These are phyloP conservation scores for Gynandropsis gynandra DNA, from an alignment of 345 rosid genomes.

Conservation along the genomic window DNA sequence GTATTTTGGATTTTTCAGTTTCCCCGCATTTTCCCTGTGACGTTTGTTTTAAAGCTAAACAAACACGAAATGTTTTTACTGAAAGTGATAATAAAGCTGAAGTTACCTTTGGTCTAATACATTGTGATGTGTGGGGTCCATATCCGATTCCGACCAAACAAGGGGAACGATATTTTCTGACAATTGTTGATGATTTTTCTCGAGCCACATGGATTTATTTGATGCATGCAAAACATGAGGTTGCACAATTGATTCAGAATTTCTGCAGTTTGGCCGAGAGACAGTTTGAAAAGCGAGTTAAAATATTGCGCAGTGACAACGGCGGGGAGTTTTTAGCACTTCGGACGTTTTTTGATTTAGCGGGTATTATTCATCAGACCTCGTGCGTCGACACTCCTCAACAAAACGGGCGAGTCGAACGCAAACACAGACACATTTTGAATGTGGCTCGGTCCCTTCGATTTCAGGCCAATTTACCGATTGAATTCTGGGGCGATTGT, in stretches of 20 bases:
- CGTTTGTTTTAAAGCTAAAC: too few relatives aligned
- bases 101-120: slow-evolving; percentile 20
- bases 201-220: not conserved
- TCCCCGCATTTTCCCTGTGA: too few relatives aligned
- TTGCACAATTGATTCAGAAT: not conserved
- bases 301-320: not conserved
- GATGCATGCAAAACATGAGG: not conserved
- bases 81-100: too few relatives aligned
- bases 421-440: not conserved
- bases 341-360: not conserved
- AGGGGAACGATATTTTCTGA: not conserved
- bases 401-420: not conserved
- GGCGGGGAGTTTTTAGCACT: not conserved
- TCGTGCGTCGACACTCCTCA: not conserved
- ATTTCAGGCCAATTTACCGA: not conserved
- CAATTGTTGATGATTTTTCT: not conserved
- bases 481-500: not conserved
- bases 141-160: not conserved
- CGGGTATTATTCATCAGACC: not conserved
- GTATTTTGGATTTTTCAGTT: too few relatives aligned
- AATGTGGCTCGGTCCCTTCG: not conserved
- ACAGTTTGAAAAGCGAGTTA: too few relatives aligned
- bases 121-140: not conserved
- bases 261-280: not conserved
- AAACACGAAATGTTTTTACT: too few relatives aligned